Conservation (phyloP, 2,329 filamentous ascomycete species). For the Diplocarpon rosae region DNA sequence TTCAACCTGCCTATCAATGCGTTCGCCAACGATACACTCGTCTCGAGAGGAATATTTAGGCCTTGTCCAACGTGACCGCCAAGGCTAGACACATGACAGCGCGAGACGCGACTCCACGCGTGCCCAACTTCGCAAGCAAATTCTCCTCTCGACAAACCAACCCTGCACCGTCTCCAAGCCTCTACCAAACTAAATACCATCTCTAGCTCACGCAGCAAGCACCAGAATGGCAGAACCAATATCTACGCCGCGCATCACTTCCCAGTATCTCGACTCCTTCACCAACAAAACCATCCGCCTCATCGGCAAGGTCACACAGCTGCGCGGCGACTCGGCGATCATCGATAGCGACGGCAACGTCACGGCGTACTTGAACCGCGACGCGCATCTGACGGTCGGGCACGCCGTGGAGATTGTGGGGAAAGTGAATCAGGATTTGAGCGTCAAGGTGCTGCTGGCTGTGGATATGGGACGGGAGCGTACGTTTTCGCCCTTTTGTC, state of each 20-base stretch:
- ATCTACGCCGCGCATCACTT: slow-evolving; percentile 71
- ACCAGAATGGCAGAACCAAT: slow-evolving; percentile 54
- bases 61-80: too few species aligned
- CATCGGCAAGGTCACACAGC: slow-evolving; percentile 71
- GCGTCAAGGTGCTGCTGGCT: slow-evolving; percentile 57
- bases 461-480: slow-evolving; percentile 63
- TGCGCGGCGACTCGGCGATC: slow-evolving; percentile 69
- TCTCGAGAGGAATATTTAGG: too few species aligned
- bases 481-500: slow-evolving; percentile 34
- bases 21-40: too few species aligned
- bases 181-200: background rate
- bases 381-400: slow-evolving; percentile 56
- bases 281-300: slow-evolving; percentile 67
- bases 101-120: background rate
- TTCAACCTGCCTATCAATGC: too few species aligned
- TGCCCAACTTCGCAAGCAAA: background rate
- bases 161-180: background rate
- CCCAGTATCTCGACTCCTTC: slow-evolving; percentile 68
- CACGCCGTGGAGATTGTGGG: slow-evolving; percentile 69
- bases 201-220: background rate
- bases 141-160: background rate
- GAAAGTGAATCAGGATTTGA: slow-evolving; percentile 65
- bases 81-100: too few species aligned
- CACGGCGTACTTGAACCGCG: slow-evolving; percentile 61
- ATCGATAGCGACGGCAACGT: slow-evolving; percentile 74